A percentile compares a stretch with the other conserved stretches of the same genome.
Evolutionary conservation across 2,329 filamentous ascomycete genomes (phyloP).

Genomic region (Penicillium sp.): DNA sequence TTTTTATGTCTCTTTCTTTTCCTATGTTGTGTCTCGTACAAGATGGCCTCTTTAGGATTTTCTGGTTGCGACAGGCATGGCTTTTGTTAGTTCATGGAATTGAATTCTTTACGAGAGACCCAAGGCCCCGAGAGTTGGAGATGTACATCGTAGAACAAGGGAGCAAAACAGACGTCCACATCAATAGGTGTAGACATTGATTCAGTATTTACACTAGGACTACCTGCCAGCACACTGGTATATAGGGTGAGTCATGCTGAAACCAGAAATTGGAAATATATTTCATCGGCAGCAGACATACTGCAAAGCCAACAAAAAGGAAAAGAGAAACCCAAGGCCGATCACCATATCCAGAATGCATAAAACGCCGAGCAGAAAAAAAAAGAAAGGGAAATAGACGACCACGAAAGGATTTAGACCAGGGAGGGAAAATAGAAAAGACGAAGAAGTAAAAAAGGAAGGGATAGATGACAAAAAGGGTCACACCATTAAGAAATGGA

Average conservation of each 20-base stretch:
- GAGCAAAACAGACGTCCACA: not conserved
- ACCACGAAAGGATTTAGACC: slow-evolving; percentile 1
- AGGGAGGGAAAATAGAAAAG: not conserved
- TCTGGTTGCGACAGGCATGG: not conserved
- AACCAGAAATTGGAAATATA: not conserved
- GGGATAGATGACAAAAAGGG: slow-evolving; percentile 20
- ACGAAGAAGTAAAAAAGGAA: slow-evolving; percentile 12
- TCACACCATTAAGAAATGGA: slow-evolving; percentile 20
- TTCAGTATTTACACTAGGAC: slow-evolving; percentile 12
- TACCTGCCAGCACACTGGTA: slow-evolving; percentile 3
- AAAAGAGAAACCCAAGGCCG: slow-evolving; percentile 26
- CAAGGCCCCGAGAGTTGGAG: not conserved
- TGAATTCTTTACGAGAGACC: not conserved
- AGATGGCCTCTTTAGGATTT: not conserved
- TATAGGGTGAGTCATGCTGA: not conserved
- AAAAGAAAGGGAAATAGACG: slow-evolving; percentile 13
- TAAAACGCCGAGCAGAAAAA: slow-evolving; percentile 31
- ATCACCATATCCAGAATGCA: slow-evolving; percentile 35
- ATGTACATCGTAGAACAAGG: not conserved
- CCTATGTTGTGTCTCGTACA: not conserved
- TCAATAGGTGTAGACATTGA: not conserved
- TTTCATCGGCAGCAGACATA: not conserved
- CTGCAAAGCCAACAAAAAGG: slow-evolving; percentile 7
- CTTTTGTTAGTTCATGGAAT: not conserved
- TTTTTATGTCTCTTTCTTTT: slow-evolving; percentile 4